Evolutionary conservation across 352 stramenopile genomes (phyloP), one percentile per base, ranked within the genome.

Genomic region (Phytophthora meadii): DNA sequence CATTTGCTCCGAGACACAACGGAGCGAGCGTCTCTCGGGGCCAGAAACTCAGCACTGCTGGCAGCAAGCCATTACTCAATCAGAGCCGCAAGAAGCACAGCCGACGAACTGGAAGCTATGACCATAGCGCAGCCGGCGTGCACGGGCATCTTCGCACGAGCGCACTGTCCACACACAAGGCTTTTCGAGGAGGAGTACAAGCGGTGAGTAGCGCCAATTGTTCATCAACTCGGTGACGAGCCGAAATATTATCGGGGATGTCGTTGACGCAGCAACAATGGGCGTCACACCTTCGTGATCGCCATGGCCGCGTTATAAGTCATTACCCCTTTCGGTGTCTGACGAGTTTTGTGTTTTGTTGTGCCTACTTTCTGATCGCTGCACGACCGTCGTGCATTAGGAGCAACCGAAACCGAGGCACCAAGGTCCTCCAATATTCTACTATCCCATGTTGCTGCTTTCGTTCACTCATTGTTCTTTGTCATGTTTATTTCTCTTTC

Each of bases 141-240:
- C 53, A 62, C 70, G 12, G 83, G 77, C 42, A 62, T 68, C n/a
- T 88, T 90, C 40, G 70, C 67, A 41, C 75, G 64, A 48, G 50
- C 54, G 24, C 65, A 61, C 42, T 90, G 81, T 60, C 24, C 45
- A n/a, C 81, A 90, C 41, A 32, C 66, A 9, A 52, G 56, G 60
- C 66, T 90, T 30, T 90, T 90, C 49, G 47, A 76, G 41, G 52
- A 52, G 27, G 81, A 90, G 54, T 90, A 90, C 76, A 90, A 90
- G 58, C 75, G 81, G 81, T 90, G 52, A 54, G 76, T 58, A 7
- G 19, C 19, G 19, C 19, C 19, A 22, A 22, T 22, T 22, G 22
- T 50, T 19, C 12, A 30, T 15, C 3, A 5, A 5, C 36, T n/a
- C 30, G 14, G 50, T n/a, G 47, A 36, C 47, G 47, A 25, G 48